phyloP scores from a whole-genome alignment of 805 yeast genomes.

The Nakazawaea populi region DNA sequence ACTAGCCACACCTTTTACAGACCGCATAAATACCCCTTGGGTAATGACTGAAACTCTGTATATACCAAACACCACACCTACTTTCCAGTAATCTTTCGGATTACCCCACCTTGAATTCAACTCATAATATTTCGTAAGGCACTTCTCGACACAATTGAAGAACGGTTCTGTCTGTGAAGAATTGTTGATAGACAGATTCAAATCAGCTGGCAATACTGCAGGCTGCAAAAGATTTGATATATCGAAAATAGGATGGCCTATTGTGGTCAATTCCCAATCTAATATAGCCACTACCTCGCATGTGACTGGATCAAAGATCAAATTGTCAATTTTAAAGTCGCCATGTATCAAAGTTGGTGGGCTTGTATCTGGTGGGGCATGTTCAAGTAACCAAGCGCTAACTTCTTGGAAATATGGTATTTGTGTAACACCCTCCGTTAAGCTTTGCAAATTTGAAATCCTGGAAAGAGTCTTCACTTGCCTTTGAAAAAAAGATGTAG shows the following conservation, averaged over 20 bases:
- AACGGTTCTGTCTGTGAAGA: constrained; percentile 1
- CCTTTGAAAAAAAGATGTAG: constrained; percentile 46
- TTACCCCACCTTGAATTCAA: constrained; percentile 31
- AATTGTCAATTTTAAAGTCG: constrained; percentile 58
- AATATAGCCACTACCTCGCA: constrained; percentile 47
- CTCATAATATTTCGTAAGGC: constrained; percentile 20
- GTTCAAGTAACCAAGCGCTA: constrained; percentile 32
- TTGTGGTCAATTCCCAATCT: constrained; percentile 63
- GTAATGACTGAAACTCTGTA: constrained; percentile 50
- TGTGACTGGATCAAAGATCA: constrained; percentile 51
- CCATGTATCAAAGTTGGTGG: constrained; percentile 51
- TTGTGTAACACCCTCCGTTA: constrained; percentile 31
- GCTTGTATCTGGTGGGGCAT: constrained; percentile 43
- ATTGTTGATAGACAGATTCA: constrained; percentile 25
- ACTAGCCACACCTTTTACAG: constrained; percentile 30
- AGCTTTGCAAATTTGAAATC: constrained; percentile 34
- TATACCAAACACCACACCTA: constrained; percentile 51
- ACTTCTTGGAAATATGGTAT: constrained; percentile 42
- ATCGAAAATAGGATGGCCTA: constrained; percentile 62
- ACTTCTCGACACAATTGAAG: constrained; percentile 10
- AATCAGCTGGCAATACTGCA: constrained; percentile 34
- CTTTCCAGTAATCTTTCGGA: constrained; percentile 39
- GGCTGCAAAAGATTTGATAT: constrained; percentile 54
- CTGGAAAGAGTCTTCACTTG: constrained; percentile 42
- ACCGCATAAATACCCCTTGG: constrained; percentile 58